Evolutionary conservation across 1,284 basidiomycete genomes (phyloP).

Genomic region (Tilletia indica): DNA sequence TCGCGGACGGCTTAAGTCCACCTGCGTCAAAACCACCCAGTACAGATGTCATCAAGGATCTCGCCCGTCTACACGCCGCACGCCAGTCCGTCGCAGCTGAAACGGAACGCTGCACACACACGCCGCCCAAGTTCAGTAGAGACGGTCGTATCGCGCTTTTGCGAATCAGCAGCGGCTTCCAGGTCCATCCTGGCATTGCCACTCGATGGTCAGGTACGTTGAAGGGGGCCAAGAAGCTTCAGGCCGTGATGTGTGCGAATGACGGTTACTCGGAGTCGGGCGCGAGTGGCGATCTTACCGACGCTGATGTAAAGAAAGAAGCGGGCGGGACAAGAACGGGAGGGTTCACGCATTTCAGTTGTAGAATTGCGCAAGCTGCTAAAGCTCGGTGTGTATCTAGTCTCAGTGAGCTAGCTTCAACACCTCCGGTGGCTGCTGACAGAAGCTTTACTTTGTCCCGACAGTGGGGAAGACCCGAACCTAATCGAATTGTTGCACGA

Average conservation of each 20-base stretch:
- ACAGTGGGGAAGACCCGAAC: constrained; percentile 35
- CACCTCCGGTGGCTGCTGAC: not conserved
- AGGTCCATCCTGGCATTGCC: constrained; percentile 43
- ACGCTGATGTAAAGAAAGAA: not conserved
- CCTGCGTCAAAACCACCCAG: not conserved
- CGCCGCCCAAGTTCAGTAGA: constrained; percentile 41
- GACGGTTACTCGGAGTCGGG: constrained; percentile 29
- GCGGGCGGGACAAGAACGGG: not conserved
- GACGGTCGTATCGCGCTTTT: constrained; percentile 41
- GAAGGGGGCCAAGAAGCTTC: constrained; percentile 33
- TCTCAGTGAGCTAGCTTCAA: too few relatives aligned
- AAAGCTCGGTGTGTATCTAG: not conserved
- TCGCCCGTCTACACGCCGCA: constrained; percentile 31
- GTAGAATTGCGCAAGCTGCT: constrained; percentile 33
- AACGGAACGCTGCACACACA: constrained; percentile 41
- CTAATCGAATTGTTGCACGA: constrained; percentile 37
- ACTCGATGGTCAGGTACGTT: constrained; percentile 42
- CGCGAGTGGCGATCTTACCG: not conserved
- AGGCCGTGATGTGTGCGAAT: constrained; percentile 46
- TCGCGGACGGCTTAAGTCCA: not conserved
- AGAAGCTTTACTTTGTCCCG: constrained; percentile 29
- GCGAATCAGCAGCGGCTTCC: constrained; percentile 34
- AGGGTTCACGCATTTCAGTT: constrained; percentile 17
- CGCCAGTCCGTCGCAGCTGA: constrained; percentile 32
- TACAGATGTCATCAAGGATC: constrained; percentile 22